These are phyloP conservation scores for Leishmania major DNA, from an alignment of 208 protist species.

Conservation along the genomic window DNA sequence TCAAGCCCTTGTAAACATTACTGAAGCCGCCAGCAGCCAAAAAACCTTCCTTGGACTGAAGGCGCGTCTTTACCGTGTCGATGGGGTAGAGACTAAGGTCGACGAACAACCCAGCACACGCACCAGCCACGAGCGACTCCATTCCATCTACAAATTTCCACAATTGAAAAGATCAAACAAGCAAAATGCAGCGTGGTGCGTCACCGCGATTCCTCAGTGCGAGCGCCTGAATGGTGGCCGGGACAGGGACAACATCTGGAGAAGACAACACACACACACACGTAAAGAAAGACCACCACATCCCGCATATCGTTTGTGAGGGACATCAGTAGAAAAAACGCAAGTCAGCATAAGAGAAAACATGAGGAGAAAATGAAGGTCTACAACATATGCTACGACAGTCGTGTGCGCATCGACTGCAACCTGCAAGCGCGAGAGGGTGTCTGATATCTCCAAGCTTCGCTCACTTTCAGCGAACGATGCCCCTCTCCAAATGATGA, in stretches of 20 bases:
- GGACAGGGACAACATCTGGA: background rate
- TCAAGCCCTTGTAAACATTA: slow-evolving; percentile 88
- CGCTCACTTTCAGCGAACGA: background rate
- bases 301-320: background rate
- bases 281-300: background rate
- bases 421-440: background rate
- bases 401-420: background rate
- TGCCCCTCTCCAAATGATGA: background rate
- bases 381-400: background rate
- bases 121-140: slow-evolving; percentile 85
- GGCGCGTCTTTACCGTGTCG: slow-evolving; percentile 94
- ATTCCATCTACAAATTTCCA: slow-evolving; percentile 23
- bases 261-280: background rate
- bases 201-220: background rate
- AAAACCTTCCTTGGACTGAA: slow-evolving; percentile 88
- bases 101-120: slow-evolving; percentile 82
- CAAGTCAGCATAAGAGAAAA: background rate
- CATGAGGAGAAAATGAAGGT: background rate
- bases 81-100: slow-evolving; percentile 92
- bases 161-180: background rate
- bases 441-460: background rate
- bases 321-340: background rate
- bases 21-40: slow-evolving; percentile 75
- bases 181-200: background rate
- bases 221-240: background rate